Evolutionary conservation across 441 rosid genomes (phyloP), one percentile per base, ranked within the genome.

Genomic region (Daphne laureola): DNA sequence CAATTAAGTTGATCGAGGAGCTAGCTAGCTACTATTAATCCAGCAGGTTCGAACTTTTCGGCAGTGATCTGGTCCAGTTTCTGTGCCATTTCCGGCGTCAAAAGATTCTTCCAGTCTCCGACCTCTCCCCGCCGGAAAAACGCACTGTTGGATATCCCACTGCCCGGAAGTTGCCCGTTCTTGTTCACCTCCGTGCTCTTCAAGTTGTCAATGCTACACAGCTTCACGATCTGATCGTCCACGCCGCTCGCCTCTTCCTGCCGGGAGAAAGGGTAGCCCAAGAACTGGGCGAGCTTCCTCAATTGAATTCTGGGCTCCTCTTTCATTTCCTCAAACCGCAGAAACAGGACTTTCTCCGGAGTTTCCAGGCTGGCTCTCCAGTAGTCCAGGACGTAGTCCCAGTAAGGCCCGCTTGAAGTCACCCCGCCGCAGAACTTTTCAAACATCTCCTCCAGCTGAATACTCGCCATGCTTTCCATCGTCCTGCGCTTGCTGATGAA

Each of bases 71-170:
- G 48, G 23, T 83, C 86, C 13, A 86, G 25, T 5, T 54, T 63
- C 53, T 63, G 68, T 0, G 43, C 51, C 85, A 81, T 74, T 44
- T 81, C 79, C 0, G 55, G 14, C 0, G 76, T 78, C 42, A 81
- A 52, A 66, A 60, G 26, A 49, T 73, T 81, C 49, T 35, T 58
- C 75, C 72, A 81, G 8, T 83, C 91, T 35, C 88, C 88, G 2
- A 83, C 75, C 50, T 67, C 64, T 6, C 85, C 91, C 54, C 62
- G 67, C 54, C 87, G 66, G 49, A 83, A 86, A 53, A 72, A 78
- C 0, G 47, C 21, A 11, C 54, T 43, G 47, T 66, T 67, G 17
- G 16, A 40, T 43, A 59, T 51, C 44, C 49, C 50, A 2, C 51
- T 55, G 55, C 63, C 50, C 40, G 63, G 56, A 8, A 60, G 70